Conservation (phyloP, 176 grass and related monocot species). For the Raddia distichophylla region DNA sequence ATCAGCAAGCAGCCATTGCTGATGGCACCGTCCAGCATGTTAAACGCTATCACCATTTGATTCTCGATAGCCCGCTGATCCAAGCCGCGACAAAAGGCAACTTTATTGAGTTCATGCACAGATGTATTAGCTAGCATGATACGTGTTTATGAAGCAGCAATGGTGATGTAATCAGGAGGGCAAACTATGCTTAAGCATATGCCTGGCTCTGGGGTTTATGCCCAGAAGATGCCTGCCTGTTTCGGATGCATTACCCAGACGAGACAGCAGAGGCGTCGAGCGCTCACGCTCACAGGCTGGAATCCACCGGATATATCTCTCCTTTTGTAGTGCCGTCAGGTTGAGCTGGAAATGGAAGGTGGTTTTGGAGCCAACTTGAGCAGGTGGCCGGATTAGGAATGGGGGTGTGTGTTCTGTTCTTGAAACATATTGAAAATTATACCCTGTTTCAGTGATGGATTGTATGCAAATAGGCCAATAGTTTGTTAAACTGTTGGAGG, state of each 20-base stretch:
- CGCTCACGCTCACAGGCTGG: neutral
- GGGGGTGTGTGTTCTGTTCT: neutral
- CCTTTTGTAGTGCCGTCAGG: neutral
- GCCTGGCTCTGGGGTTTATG: slow-evolving; percentile 24
- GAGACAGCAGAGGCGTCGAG: slow-evolving; percentile 4
- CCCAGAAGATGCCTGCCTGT: slow-evolving; percentile 20
- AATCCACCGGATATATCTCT: slow-evolving; percentile 11
- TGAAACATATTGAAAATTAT: neutral
- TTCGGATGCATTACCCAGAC: slow-evolving; percentile 7
- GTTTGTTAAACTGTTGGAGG: neutral
- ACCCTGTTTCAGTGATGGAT: neutral
- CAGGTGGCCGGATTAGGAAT: slow-evolving; percentile 25
- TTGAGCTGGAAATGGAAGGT: slow-evolving; percentile 29
- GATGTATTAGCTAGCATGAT: neutral
- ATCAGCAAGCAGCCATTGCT: slow-evolving; percentile 28
- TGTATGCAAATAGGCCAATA: neutral
- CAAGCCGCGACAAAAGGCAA: slow-evolving; percentile 35
- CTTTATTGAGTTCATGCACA: slow-evolving; percentile 35
- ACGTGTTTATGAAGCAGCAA: neutral
- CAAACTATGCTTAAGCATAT: slow-evolving; percentile 23
- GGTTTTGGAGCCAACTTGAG: neutral
- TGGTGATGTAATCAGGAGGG: slow-evolving; percentile 21
- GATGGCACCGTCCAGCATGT: slow-evolving; percentile 27
- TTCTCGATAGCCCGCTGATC: slow-evolving; percentile 23
- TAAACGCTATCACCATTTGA: slow-evolving; percentile 37